phyloP scores from a whole-genome alignment of 441 rosid species.

The Adansonia rubrostipa region DNA sequence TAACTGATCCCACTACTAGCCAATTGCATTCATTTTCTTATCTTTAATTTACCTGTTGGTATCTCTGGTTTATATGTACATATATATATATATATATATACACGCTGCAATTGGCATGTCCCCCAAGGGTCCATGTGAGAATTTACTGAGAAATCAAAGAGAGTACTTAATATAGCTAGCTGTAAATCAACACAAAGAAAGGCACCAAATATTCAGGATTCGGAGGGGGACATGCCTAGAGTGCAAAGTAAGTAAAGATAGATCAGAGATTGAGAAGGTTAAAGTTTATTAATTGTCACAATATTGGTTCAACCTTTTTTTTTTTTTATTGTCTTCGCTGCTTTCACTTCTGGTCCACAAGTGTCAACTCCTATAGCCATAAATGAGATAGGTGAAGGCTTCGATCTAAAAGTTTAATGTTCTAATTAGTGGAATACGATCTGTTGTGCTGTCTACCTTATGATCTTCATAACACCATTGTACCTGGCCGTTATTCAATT shows the following conservation, averaged over 20 bases:
- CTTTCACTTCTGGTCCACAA: background rate
- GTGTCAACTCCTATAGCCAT: too few species aligned
- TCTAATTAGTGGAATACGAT: conserved; percentile 18
- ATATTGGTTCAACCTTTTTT: conserved; percentile 20
- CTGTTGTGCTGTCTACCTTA: conserved; percentile 2
- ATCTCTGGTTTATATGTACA: background rate
- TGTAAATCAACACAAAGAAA: conserved; percentile 10
- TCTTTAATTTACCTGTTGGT: too few species aligned
- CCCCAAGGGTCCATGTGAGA: background rate
- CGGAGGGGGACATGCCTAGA: conserved; percentile 46
- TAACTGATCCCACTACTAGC: background rate
- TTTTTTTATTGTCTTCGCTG: too few species aligned
- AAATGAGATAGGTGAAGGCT: too few species aligned
- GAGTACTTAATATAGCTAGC: background rate
- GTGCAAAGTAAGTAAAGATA: conserved; percentile 58
- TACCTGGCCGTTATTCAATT: background rate
- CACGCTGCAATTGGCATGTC: background rate
- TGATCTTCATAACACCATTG: conserved; percentile 11
- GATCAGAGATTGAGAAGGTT: background rate
- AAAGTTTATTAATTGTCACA: background rate
- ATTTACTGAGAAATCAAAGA: background rate
- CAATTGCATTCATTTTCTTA: background rate
- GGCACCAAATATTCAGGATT: conserved; percentile 13
- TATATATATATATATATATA: too few species aligned
- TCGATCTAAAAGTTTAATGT: conserved; percentile 29